Evolutionary conservation across 2,329 filamentous ascomycete species (phyloP).

Genomic region (Clonostachys chloroleuca): DNA sequence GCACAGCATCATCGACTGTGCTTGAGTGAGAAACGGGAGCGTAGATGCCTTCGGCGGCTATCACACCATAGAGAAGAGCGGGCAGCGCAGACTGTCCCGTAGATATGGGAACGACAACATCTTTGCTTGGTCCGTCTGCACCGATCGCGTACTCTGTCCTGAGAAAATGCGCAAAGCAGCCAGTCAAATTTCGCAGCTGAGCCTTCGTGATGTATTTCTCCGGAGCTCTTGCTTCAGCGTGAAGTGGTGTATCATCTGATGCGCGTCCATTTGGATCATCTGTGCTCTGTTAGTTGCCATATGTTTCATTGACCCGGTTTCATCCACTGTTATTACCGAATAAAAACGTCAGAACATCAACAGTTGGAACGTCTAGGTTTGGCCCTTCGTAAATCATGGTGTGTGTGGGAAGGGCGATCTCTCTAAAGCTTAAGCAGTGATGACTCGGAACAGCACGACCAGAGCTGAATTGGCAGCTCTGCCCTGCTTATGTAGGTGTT

Average conservation of each 20-base stretch:
- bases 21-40: conserved; percentile 46
- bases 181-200: conserved; percentile 39
- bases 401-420: too few relatives aligned
- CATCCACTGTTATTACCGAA: conserved; percentile 25
- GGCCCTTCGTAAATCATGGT: too few relatives aligned
- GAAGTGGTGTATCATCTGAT: conserved; percentile 45
- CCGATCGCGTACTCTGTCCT: conserved; percentile 48
- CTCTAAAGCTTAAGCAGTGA: too few relatives aligned
- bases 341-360: conserved; percentile 37
- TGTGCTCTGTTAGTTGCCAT: conserved; percentile 7
- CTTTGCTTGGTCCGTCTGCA: conserved; percentile 35
- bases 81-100: conserved; percentile 52
- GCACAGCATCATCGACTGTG: conserved; percentile 44
- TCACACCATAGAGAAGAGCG: conserved; percentile 47
- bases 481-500: too few relatives aligned
- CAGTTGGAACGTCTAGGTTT: conserved; percentile 18
- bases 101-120: conserved; percentile 52
- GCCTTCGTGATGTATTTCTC: conserved; percentile 48
- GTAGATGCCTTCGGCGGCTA: conserved; percentile 58
- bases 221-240: conserved; percentile 53
- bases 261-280: conserved; percentile 21
- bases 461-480: too few relatives aligned
- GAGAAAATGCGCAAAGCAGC: conserved; percentile 50
- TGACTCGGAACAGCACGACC: too few relatives aligned
- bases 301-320: not conserved